phyloP scores from a whole-genome alignment of 768 basidiomycete genomes.

The Collybia mongolica region DNA sequence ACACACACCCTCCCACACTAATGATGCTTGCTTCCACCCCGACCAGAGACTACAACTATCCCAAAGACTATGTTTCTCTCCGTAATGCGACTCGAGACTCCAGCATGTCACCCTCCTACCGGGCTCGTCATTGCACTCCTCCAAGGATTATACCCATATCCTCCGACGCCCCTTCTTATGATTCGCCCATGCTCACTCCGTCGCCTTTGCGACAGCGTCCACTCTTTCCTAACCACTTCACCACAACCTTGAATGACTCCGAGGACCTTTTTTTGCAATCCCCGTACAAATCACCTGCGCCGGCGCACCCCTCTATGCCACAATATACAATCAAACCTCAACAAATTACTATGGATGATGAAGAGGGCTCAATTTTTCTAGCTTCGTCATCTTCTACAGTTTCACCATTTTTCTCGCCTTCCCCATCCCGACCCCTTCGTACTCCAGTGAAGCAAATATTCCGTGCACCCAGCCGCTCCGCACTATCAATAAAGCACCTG shows the following conservation, averaged over 20 bases:
- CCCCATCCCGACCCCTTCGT: constrained; percentile 48
- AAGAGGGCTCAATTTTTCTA: constrained; percentile 58
- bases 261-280: constrained; percentile 58
- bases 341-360: constrained; percentile 48
- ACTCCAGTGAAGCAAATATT: constrained; percentile 60
- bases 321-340: constrained; percentile 38
- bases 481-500: constrained; percentile 36
- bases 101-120: constrained; percentile 34
- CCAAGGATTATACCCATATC: constrained; percentile 28
- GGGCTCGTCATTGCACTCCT: constrained; percentile 33
- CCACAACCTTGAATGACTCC: constrained; percentile 28
- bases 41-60: constrained; percentile 24
- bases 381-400: constrained; percentile 41
- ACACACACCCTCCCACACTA: constrained; percentile 19
- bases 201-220: constrained; percentile 55
- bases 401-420: constrained; percentile 41
- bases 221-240: constrained; percentile 30
- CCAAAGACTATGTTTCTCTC: constrained; percentile 23
- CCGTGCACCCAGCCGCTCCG: constrained; percentile 36
- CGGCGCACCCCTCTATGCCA: constrained; percentile 30
- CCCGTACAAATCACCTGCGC: constrained; percentile 46
- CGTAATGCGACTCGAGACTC: constrained; percentile 24
- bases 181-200: constrained; percentile 63
- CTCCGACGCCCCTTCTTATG: constrained; percentile 31
- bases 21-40: constrained; percentile 47